phyloP scores from a whole-genome alignment of 2,329 filamentous ascomycete species.

The Botrytis fabae region DNA sequence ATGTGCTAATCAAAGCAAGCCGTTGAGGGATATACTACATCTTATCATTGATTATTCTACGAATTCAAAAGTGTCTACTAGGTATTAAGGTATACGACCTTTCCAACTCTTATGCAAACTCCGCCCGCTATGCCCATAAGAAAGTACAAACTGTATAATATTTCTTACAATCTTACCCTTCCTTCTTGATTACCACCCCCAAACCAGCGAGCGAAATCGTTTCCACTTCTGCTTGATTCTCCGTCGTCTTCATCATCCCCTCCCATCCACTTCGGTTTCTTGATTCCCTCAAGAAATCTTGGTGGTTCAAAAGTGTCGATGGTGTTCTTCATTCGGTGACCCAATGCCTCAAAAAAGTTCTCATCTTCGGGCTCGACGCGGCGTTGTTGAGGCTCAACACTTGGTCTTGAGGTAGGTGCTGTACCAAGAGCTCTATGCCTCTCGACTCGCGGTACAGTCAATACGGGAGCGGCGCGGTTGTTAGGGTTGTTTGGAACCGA shows the following conservation, averaged over 20 bases:
- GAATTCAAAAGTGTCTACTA: conserved; percentile 24
- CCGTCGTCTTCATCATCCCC: conserved; percentile 49
- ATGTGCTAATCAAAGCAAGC: neutral
- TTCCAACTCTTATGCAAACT: conserved; percentile 30
- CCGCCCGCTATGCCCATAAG: conserved; percentile 37
- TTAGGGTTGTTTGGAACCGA: conserved; percentile 37
- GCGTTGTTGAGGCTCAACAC: conserved; percentile 34
- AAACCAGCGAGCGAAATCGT: conserved; percentile 60
- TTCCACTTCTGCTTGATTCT: conserved; percentile 39
- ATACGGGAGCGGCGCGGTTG: conserved; percentile 32
- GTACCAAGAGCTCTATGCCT: conserved; percentile 38
- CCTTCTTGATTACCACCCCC: conserved; percentile 48
- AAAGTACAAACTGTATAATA: conserved; percentile 20
- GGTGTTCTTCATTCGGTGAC: conserved; percentile 87
- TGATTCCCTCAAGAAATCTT: conserved; percentile 75
- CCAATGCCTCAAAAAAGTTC: conserved; percentile 80
- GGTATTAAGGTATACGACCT: conserved; percentile 13
- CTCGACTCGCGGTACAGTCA: conserved; percentile 37
- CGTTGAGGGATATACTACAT: neutral
- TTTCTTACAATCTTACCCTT: conserved; percentile 37
- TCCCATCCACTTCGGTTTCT: conserved; percentile 80
- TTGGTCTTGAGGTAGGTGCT: conserved; percentile 37
- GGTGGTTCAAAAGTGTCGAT: conserved; percentile 81
- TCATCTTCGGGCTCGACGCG: conserved; percentile 65
- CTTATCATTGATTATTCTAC: conserved; percentile 15